These are phyloP conservation scores for Zasmidium citrigriseum DNA, from an alignment of 2,329 filamentous ascomycete genomes.

Conservation along the genomic window DNA sequence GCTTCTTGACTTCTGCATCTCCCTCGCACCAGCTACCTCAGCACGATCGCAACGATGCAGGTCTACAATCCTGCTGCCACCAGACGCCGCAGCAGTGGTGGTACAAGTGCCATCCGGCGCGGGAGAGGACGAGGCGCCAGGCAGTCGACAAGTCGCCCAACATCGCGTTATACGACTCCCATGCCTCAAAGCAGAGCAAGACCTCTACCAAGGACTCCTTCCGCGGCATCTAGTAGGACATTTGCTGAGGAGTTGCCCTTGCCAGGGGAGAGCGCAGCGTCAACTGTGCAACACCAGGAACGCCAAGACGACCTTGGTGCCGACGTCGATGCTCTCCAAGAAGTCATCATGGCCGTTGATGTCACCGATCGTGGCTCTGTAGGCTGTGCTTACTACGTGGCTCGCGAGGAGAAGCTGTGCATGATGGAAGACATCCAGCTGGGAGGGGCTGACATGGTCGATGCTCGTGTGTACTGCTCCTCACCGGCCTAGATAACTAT, in stretches of 20 bases:
- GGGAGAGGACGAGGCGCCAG: constrained; percentile 4
- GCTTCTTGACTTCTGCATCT: background rate
- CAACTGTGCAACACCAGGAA: constrained; percentile 3
- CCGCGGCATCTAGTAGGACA: constrained; percentile 17
- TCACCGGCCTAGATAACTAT: background rate
- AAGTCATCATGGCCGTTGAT: constrained; percentile 79
- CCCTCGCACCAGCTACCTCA: background rate
- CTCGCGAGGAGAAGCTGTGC: constrained; percentile 67
- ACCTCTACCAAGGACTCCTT: background rate
- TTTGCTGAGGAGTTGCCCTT: constrained; percentile 9
- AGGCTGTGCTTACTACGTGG: constrained; percentile 82
- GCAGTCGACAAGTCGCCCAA: constrained; percentile 12
- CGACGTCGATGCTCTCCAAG: constrained; percentile 45
- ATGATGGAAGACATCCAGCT: constrained; percentile 75
- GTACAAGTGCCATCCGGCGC: constrained; percentile 1
- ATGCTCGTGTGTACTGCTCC: constrained; percentile 41
- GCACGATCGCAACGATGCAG: constrained; percentile 7
- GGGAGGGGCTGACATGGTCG: constrained; percentile 64
- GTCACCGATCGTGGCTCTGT: constrained; percentile 69
- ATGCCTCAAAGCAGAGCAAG: background rate
- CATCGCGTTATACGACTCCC: constrained; percentile 18
- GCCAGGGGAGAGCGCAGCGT: constrained; percentile 12
- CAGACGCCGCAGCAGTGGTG: constrained; percentile 14
- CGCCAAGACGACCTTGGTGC: constrained; percentile 13
- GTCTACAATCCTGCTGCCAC: constrained; percentile 2